Evolutionary conservation across 1,139 yeast species (phyloP).

Genomic region (Diutina scorzettiae): DNA sequence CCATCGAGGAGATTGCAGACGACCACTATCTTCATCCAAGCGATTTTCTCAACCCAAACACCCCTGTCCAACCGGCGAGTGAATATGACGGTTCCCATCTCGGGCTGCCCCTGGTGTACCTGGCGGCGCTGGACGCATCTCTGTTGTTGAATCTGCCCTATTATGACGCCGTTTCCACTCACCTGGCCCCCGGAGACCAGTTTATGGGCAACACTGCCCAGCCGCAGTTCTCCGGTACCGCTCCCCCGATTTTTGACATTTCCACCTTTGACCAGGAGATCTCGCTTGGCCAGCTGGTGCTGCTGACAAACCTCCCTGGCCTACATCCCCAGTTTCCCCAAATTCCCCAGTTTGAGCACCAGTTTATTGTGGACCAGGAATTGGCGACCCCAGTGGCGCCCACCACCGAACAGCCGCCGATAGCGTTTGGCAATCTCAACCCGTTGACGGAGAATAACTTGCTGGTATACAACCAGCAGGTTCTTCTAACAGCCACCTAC

Average conservation of each 20-base stretch:
- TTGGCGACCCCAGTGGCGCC: not conserved
- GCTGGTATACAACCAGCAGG: conserved; percentile 12
- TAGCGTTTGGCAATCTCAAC: conserved; percentile 6
- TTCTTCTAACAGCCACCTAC: conserved; percentile 8
- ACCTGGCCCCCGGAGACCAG: conserved; percentile 11
- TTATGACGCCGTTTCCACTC: conserved; percentile 27
- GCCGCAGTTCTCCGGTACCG: conserved; percentile 8
- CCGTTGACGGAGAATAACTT: conserved; percentile 22
- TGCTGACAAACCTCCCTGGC: conserved; percentile 22
- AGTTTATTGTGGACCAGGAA: not conserved
- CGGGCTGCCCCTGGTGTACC: conserved; percentile 3
- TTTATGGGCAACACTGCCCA: not conserved
- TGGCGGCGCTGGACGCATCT: conserved; percentile 11
- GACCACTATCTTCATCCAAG: not conserved
- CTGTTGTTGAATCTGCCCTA: conserved; percentile 27
- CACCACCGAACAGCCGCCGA: conserved; percentile 1
- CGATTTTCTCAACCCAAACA: conserved; percentile 2
- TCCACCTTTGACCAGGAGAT: conserved; percentile 22
- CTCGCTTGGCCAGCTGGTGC: conserved; percentile 29
- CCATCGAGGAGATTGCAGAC: conserved; percentile 3
- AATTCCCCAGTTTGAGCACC: not conserved
- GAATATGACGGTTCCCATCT: not conserved
- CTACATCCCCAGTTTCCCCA: not conserved
- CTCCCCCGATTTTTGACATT: conserved; percentile 7
- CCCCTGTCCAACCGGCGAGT: not conserved